Conservation (phyloP, 495 filamentous ascomycete species). For the Aspergillus bridgeri region DNA sequence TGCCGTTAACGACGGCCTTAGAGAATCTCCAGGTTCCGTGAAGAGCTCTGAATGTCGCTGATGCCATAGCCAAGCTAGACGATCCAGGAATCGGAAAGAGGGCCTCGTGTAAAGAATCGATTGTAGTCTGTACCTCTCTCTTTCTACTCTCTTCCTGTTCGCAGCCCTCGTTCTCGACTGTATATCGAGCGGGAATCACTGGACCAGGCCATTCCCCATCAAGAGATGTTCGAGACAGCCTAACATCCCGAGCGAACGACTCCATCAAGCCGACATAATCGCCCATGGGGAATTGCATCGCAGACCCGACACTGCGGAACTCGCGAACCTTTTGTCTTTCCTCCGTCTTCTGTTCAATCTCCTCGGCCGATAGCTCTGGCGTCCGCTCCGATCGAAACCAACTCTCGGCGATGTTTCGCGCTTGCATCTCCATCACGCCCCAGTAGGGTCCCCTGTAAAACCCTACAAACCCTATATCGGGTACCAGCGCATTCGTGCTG, state of each 20-base stretch:
- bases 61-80: constrained; percentile 15
- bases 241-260: constrained; percentile 56
- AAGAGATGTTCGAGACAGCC: constrained; percentile 20
- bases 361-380: constrained; percentile 4
- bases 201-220: constrained; percentile 22
- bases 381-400: constrained; percentile 26
- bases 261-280: constrained; percentile 81
- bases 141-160: neutral
- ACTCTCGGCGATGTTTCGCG: constrained; percentile 54
- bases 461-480: constrained; percentile 74
- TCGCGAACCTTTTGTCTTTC: constrained; percentile 25
- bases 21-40: constrained; percentile 68
- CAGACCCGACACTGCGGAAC: constrained; percentile 31
- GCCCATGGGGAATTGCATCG: constrained; percentile 73
- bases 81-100: constrained; percentile 7
- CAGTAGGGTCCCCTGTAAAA: constrained; percentile 86
- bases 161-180: neutral
- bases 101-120: constrained; percentile 21
- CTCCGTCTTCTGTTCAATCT: constrained; percentile 15
- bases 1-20: constrained; percentile 21
- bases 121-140: constrained; percentile 12
- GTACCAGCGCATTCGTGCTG: constrained; percentile 56
- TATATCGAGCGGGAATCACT: constrained; percentile 37
- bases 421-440: constrained; percentile 86
- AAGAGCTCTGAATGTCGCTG: constrained; percentile 66